phyloP scores from a whole-genome alignment of 129 eudicot genomes.

The Flaveria sonorensis region DNA sequence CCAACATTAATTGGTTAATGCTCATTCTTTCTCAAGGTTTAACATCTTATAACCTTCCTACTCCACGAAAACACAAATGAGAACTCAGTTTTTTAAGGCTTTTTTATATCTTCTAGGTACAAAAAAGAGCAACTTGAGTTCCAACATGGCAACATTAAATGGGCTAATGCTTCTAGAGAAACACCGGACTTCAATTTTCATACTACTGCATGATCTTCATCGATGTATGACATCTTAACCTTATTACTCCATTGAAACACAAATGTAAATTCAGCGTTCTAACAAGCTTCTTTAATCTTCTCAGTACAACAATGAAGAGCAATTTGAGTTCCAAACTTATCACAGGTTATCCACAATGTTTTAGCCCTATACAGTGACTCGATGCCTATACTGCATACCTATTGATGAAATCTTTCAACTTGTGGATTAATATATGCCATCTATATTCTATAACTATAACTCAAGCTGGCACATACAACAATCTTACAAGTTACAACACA shows the following conservation, averaged over 20 bases:
- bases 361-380: neutral
- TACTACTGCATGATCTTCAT: neutral
- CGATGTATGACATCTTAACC: neutral
- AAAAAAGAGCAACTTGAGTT: neutral
- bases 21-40: neutral
- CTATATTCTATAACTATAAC: neutral
- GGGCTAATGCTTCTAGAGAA: neutral
- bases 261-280: neutral
- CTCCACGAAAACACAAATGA: slow-evolving; percentile 4
- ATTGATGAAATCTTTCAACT: neutral
- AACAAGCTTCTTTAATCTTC: neutral
- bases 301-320: neutral
- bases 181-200: neutral
- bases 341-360: neutral
- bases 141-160: neutral
- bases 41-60: neutral
- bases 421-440: neutral
- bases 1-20: neutral
- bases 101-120: neutral
- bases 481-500: neutral
- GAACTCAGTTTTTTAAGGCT: neutral
- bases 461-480: neutral
- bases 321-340: neutral
- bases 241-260: neutral
- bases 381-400: neutral